These are phyloP conservation scores for Cryptococcus neoformans DNA, from an alignment of 1,284 basidiomycete species.

Conservation along the genomic window DNA sequence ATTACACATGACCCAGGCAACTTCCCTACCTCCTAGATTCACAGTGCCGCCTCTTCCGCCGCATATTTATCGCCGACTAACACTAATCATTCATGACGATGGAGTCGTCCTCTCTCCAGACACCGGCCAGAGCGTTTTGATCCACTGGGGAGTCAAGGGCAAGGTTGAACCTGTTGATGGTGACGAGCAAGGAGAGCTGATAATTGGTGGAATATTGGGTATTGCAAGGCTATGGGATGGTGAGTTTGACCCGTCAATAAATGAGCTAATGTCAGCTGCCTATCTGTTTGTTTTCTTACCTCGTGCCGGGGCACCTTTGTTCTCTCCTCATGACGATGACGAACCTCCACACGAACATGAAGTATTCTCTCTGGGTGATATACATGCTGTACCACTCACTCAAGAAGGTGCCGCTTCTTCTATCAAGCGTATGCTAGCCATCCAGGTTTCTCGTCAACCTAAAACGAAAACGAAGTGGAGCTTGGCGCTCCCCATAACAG, in stretches of 20 bases:
- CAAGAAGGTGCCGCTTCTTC: constrained; percentile 22
- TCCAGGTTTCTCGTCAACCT: constrained; percentile 21
- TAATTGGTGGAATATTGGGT: constrained; percentile 45
- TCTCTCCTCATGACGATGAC: constrained; percentile 22
- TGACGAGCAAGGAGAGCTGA: constrained; percentile 20
- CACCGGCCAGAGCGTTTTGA: constrained; percentile 18
- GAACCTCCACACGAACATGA: constrained; percentile 20
- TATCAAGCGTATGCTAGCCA: constrained; percentile 15
- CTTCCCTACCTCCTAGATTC: constrained; percentile 36
- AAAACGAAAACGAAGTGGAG: constrained; percentile 17
- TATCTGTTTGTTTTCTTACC: constrained; percentile 46
- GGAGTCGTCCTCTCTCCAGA: constrained; percentile 35
- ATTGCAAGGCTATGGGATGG: constrained; percentile 48
- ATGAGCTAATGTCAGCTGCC: not conserved
- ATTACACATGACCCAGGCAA: constrained; percentile 1
- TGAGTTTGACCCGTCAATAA: constrained; percentile 15
- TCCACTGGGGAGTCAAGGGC: constrained; percentile 43
- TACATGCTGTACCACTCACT: constrained; percentile 39
- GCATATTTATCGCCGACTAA: constrained; percentile 36
- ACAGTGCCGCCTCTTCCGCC: constrained; percentile 45
- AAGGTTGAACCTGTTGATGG: constrained; percentile 24
- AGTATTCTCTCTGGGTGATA: constrained; percentile 30
- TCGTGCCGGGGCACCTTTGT: constrained; percentile 22
- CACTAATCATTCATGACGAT: constrained; percentile 22
- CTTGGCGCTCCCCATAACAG: constrained; percentile 7